Evolutionary conservation across 192 early-diverging fungal genomes (phyloP).

Genomic region (Allomyces javanicus): DNA sequence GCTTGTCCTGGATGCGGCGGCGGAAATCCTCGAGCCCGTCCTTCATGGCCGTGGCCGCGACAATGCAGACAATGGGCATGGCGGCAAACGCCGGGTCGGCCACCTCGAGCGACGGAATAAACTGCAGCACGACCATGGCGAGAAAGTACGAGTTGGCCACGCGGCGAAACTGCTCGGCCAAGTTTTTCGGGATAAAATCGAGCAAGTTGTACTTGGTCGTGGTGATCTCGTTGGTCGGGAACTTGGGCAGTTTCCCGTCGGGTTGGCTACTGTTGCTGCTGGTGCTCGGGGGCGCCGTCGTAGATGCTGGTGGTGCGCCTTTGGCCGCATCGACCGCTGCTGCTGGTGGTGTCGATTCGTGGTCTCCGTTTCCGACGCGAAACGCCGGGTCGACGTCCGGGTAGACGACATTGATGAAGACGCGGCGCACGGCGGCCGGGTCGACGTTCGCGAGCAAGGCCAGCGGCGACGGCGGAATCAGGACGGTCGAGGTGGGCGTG

Average conservation of each 20-base stretch:
- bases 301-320: not conserved
- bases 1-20: constrained; percentile 59
- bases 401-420: too few relatives aligned
- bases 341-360: not conserved
- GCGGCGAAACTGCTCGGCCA: constrained; percentile 91
- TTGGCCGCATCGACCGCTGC: not conserved
- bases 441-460: too few relatives aligned
- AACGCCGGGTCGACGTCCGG: too few relatives aligned
- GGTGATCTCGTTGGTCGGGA: constrained; percentile 46
- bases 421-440: too few relatives aligned
- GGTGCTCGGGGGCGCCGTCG: not conserved
- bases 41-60: constrained; percentile 60
- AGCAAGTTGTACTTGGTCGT: constrained; percentile 86
- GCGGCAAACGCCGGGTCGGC: constrained; percentile 56
- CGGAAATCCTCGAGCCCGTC: constrained; percentile 86
- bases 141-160: constrained; percentile 94
- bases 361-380: not conserved
- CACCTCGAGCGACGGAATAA: constrained; percentile 40
- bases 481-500: too few relatives aligned
- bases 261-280: not conserved
- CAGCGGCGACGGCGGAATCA: too few relatives aligned
- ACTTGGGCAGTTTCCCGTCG: not conserved
- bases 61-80: constrained; percentile 58
- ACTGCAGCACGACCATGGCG: constrained; percentile 58
- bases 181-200: constrained; percentile 83